Conservation (phyloP, 805 yeast species). For the Hemisphaericaspora nanyangensis region DNA sequence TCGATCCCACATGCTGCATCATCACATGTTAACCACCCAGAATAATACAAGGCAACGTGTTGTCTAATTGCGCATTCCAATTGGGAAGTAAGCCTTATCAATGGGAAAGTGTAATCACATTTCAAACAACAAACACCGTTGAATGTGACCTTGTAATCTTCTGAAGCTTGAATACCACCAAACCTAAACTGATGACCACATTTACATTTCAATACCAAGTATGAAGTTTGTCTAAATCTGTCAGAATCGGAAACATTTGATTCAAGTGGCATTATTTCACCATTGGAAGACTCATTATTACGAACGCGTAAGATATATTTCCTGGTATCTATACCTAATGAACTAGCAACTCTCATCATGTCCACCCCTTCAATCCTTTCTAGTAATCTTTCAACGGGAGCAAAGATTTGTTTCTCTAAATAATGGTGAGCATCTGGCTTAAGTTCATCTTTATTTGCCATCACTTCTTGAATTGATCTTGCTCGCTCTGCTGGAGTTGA, state of each 20-base stretch:
- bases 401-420: slow-evolving; percentile 81
- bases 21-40: slow-evolving; percentile 84
- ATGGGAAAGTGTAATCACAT: slow-evolving; percentile 52
- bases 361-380: slow-evolving; percentile 87
- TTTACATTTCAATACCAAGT: slow-evolving; percentile 53
- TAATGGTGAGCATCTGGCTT: slow-evolving; percentile 76
- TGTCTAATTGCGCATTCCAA: slow-evolving; percentile 68
- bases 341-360: slow-evolving; percentile 67
- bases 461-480: slow-evolving; percentile 70
- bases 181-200: slow-evolving; percentile 62
- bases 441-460: slow-evolving; percentile 46
- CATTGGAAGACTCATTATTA: slow-evolving; percentile 23
- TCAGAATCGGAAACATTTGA: slow-evolving; percentile 78
- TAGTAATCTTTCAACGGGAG: slow-evolving; percentile 84
- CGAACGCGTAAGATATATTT: slow-evolving; percentile 49
- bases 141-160: slow-evolving; percentile 56
- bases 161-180: slow-evolving; percentile 70
- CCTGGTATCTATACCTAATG: slow-evolving; percentile 73
- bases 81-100: slow-evolving; percentile 62
- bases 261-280: slow-evolving; percentile 68
- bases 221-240: slow-evolving; percentile 65
- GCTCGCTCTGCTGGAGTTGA: slow-evolving; percentile 73
- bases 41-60: slow-evolving; percentile 73
- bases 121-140: slow-evolving; percentile 68
- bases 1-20: slow-evolving; percentile 75